Percentiles rank a stretch among this genome's conserved stretches.
Evolutionary conservation across 768 basidiomycete genomes (phyloP).

Genomic region (Tricholoma furcatifolium): DNA sequence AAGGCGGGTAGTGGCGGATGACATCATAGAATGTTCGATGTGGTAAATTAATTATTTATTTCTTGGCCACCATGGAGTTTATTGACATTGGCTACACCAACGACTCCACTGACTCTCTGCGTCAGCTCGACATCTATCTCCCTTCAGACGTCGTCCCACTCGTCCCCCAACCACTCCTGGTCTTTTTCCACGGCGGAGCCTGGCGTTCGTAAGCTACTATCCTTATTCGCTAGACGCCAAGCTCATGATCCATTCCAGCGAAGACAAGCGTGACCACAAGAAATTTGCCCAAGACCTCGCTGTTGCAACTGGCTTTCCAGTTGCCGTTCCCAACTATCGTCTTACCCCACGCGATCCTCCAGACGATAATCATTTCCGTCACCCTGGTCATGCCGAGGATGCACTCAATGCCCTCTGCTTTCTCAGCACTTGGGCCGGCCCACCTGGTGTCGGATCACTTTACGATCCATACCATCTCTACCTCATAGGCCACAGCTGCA

Average conservation of each 20-base stretch:
- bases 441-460: conserved; percentile 20
- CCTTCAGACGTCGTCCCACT: conserved; percentile 18
- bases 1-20: conserved; percentile 1
- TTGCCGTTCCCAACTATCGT: conserved; percentile 78
- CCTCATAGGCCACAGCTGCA: conserved; percentile 78
- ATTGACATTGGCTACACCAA: conserved; percentile 39
- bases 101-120: conserved; percentile 28
- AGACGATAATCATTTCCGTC: conserved; percentile 40
- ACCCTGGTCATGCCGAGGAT: conserved; percentile 74
- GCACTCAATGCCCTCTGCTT: conserved; percentile 60
- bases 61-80: conserved; percentile 21
- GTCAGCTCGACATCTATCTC: conserved; percentile 57
- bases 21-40: conserved; percentile 11
- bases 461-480: conserved; percentile 46
- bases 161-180: conserved; percentile 32
- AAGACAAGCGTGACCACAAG: conserved; percentile 66
- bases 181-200: conserved; percentile 84
- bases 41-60: background rate
- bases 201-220: conserved; percentile 64
- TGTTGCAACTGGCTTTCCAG: conserved; percentile 46
- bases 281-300: conserved; percentile 54
- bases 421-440: conserved; percentile 46
- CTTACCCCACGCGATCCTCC: conserved; percentile 50
- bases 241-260: conserved; percentile 37
- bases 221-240: background rate